A percentile compares a stretch with the other conserved stretches of the same genome.
Evolutionary conservation across 2,329 filamentous ascomycete species (phyloP).

Genomic region (Chrysosporium keratinophilum): DNA sequence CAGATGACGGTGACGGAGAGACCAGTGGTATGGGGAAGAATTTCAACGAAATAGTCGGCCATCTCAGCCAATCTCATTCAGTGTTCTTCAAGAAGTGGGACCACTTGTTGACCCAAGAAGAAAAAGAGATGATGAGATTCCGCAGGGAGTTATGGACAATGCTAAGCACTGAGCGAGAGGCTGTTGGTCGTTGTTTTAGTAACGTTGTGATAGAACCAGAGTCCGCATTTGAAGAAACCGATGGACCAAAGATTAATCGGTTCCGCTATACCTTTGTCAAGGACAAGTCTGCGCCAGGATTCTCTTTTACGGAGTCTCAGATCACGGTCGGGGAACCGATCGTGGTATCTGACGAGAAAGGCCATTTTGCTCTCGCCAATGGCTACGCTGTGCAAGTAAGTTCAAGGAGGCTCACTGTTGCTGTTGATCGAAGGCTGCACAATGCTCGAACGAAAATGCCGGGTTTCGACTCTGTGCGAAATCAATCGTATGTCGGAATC

Average conservation of each 20-base stretch:
- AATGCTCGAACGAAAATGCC: constrained; percentile 66
- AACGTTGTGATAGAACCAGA: constrained; percentile 74
- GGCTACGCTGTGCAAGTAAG: constrained; percentile 75
- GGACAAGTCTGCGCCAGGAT: constrained; percentile 47
- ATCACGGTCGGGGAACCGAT: constrained; percentile 79
- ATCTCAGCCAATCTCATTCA: constrained; percentile 63
- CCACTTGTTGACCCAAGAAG: constrained; percentile 81
- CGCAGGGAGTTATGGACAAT: constrained; percentile 93
- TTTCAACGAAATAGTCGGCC: constrained; percentile 69
- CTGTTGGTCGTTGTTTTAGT: constrained; percentile 78
- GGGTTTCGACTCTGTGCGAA: constrained; percentile 63
- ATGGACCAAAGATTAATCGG: constrained; percentile 76
- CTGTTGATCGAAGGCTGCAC: constrained; percentile 80
- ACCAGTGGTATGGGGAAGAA: constrained; percentile 69
- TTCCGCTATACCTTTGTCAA: constrained; percentile 81
- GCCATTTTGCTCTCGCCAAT: constrained; percentile 88
- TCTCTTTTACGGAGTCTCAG: constrained; percentile 87
- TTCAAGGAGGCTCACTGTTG: constrained; percentile 68
- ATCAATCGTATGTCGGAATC: constrained; percentile 82
- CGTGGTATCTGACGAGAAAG: constrained; percentile 90
- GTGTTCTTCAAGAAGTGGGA: constrained; percentile 95
- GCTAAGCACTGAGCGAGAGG: constrained; percentile 78
- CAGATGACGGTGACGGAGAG: constrained; percentile 71
- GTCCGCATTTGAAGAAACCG: constrained; percentile 57
- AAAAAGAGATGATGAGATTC: constrained; percentile 77